These are phyloP conservation scores for Dactylella cylindrospora DNA, from an alignment of 2,329 filamentous ascomycete genomes.

Conservation along the genomic window DNA sequence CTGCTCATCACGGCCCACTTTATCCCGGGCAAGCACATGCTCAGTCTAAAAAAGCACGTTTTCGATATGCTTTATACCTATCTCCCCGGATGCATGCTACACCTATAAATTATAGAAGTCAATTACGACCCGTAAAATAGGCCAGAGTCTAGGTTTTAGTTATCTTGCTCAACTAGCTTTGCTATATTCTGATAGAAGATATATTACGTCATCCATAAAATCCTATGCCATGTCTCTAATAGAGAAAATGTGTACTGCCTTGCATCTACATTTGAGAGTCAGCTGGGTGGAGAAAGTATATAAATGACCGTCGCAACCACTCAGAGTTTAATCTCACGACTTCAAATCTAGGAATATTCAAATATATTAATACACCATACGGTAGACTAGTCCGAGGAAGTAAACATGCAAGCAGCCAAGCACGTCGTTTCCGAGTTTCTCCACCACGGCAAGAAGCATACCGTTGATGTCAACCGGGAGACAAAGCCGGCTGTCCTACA, in stretches of 20 bases:
- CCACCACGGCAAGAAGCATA: conserved; percentile 31
- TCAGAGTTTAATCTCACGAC: no score
- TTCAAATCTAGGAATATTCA: no score
- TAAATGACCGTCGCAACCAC: conserved; percentile 2
- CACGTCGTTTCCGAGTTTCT: conserved; percentile 31
- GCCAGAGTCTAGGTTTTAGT: no score
- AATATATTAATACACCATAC: not conserved
- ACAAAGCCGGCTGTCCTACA: conserved; percentile 34
- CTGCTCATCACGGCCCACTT: conserved; percentile 8
- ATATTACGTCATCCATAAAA: no score
- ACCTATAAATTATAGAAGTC: no score
- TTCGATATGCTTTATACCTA: conserved; percentile 19
- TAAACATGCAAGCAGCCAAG: conserved; percentile 32
- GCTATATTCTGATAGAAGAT: no score
- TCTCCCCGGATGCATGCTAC: conserved; percentile 6
- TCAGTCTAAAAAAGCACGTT: conserved; percentile 5
- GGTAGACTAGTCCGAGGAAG: not conserved
- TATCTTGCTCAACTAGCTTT: no score
- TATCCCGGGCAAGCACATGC: not conserved
- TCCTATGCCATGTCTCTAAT: no score
- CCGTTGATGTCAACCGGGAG: conserved; percentile 36
- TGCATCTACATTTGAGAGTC: not conserved
- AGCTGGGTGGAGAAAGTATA: conserved; percentile 11
- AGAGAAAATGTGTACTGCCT: no score
- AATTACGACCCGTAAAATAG: no score